Base-by-base conservation (phyloP, 306 rosid species). In the Rosa persica region DNA sequence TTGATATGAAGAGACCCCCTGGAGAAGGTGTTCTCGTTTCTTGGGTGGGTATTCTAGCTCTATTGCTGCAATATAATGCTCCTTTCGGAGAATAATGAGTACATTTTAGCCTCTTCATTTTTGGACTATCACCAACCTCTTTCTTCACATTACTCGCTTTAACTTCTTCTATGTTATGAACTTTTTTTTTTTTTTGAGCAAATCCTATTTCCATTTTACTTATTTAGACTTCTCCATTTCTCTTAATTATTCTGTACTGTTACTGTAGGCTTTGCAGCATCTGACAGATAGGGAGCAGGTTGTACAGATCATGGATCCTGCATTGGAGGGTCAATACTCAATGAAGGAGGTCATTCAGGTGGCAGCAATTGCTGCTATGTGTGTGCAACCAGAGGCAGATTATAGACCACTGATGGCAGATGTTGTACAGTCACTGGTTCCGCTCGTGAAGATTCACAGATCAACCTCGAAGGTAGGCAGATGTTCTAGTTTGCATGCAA, bases 391-490 rank as follows among this genome's bases (percentile, higher is more conserved):
- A 0, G 98, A 92, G 85, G 93, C 96, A 12, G 98, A 92, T 83
- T 95, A 95, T 82, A 86, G 98, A 78, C 98, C 98, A 2, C 92
- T 95, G 76, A 95, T 92, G 98, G 96, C 97, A 7, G 98, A 95
- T 81, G 98, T 95, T 20, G 98, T 95, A 78, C 98, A 95, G 80
- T 95, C 98, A 15, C 79, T 92, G 76, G 96, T 93, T 72, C 98
- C 98, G 0, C 79, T 95, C 68, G 93, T 87, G 77, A 92, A 85
- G 88, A 83, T 83, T 80, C 89, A 84, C 73, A 72, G 89, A 77
- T 60, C 95, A 66, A 76, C 83, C 66, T 86, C 97, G 27, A 91
- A 81, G 84, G 85, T 83, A 19, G 93, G 91, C 22, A 87, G 80
- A 85, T 79, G 79, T 83, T 85, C 92, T 44, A 85, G 92, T 79